phyloP scores from a whole-genome alignment of 2,329 filamentous ascomycete genomes.

The Mycocentrospora acerina region DNA sequence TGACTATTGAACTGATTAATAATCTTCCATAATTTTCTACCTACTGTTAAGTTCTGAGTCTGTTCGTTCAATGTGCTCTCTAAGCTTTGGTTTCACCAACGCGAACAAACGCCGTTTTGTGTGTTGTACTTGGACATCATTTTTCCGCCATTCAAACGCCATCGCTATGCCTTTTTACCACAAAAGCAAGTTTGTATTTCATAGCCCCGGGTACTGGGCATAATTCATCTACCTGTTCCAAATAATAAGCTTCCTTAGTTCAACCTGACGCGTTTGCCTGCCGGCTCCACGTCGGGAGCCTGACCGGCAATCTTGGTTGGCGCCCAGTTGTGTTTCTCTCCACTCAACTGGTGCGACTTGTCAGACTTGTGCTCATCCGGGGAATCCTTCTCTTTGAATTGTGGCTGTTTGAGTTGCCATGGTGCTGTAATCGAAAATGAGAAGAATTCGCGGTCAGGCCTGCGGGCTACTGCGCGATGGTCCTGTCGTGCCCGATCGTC shows the following conservation, averaged over 20 bases:
- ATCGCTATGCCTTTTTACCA: no score
- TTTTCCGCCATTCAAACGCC: no score
- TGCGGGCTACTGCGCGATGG: conserved; percentile 16
- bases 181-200: no score
- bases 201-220: no score
- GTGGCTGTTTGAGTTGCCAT: conserved; percentile 23
- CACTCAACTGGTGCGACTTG: conserved; percentile 1
- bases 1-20: no score
- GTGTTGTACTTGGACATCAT: no score
- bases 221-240: no score
- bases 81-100: no score
- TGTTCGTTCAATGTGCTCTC: no score
- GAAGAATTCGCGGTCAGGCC: conserved; percentile 32
- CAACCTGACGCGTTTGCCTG: conserved; percentile 27
- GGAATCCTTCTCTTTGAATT: conserved; percentile 5
- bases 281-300: conserved; percentile 13
- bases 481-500: conserved; percentile 10
- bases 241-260: conserved; percentile 11
- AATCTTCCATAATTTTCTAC: no score
- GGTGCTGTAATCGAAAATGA: conserved; percentile 41
- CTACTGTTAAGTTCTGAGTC: no score
- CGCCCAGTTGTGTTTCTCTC: conserved; percentile 23
- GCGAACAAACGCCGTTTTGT: no score
- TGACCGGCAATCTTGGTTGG: conserved; percentile 3
- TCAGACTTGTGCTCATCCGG: neutral